These are phyloP conservation scores for Candida sanyaensis DNA, from an alignment of 1,139 yeast genomes.

Conservation along the genomic window DNA sequence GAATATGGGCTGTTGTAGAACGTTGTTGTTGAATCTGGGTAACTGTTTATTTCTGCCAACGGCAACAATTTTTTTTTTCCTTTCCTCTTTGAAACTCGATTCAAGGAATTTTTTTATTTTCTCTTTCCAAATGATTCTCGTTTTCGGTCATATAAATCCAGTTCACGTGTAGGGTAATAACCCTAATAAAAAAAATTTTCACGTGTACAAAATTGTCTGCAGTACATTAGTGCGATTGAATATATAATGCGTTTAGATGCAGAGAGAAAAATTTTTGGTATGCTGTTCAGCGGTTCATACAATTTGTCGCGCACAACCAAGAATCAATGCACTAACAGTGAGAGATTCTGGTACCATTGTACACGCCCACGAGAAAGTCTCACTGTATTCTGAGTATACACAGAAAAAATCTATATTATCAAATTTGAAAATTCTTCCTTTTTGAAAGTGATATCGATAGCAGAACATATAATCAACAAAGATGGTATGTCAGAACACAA, in stretches of 20 bases:
- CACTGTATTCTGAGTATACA: background rate
- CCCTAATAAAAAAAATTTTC: background rate
- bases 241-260: no score
- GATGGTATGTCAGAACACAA: constrained; percentile 35
- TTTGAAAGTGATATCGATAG: background rate
- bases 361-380: background rate
- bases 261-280: no score
- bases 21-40: background rate
- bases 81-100: background rate
- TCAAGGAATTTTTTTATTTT: background rate
- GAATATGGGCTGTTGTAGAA: background rate
- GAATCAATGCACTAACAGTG: background rate
- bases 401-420: constrained; percentile 5
- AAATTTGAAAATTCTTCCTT: constrained; percentile 6
- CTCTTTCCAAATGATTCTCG: background rate
- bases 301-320: background rate
- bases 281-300: no score
- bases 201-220: constrained; percentile 1
- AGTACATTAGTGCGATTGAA: background rate
- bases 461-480: constrained; percentile 26
- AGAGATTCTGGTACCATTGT: background rate
- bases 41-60: background rate
- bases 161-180: background rate
- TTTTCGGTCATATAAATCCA: background rate
- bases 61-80: background rate